Base-by-base conservation (phyloP, 2,329 filamentous ascomycete genomes). In the Cercospora canescens region DNA sequence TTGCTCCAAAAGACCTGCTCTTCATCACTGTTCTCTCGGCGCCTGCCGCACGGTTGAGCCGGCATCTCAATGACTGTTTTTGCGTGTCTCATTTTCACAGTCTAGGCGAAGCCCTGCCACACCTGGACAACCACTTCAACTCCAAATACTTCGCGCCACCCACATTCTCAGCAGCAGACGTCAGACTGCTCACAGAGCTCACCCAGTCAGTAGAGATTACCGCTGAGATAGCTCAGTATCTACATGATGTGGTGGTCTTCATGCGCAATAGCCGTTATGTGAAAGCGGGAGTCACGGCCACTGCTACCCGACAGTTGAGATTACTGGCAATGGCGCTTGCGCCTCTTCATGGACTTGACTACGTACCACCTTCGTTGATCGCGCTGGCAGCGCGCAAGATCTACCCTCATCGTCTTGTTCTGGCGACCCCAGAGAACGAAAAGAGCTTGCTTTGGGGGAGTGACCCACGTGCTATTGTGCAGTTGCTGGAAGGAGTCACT, bases 381-480 rank as follows among this genome's bases (percentile, higher is more conserved):
- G 88, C 85, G 7, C 83, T 99, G 54, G 95, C 95, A 5, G 89
- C 90, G 1, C 88, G 88, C 67, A 98, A 98, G 80, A 86, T 96
- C 26, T 99, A 96, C 75, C 84, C 91, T 18, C 95, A 99, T 80
- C 89, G 93, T 8, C 88, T 99, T 34, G 79, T 86, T 14, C 85
- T 97, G 63, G 87, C 90, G 0, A 79, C 81, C 1, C 85, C 92
- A 1, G 85, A 88, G 67, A 87, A 88, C 64, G 95, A 98, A 80
- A 85, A 93, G 56, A 97, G 93, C 76, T 86, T 97, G 82, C 92
- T 97, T 77, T 99, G 96, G 88, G 95, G 95, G 0, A 97, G 94
- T 77, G 88, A 91, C 61, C 71, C 90, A 0, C 83, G 85, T 32
- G 91, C 91, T 4, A 87, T 97, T 1, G 83, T 86, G 69, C 83